phyloP scores from a whole-genome alignment of 192 early-diverging fungal species.

The Coemansia sp. region DNA sequence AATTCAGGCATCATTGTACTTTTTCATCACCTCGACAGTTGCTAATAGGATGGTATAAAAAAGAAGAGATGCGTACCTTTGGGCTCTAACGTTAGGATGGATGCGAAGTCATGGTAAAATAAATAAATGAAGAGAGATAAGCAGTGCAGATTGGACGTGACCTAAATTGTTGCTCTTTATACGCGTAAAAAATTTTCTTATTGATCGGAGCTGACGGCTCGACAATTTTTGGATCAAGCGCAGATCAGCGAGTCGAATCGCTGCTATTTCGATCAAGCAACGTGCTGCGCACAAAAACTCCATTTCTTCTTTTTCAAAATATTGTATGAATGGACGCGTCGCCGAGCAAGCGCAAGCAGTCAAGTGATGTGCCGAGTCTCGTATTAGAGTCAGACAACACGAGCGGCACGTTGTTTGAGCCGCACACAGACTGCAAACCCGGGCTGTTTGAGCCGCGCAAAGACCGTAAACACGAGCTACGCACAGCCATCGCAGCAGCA shows the following conservation, averaged over 20 bases:
- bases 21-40: conserved; percentile 50
- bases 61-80: conserved; percentile 2
- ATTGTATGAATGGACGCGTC: conserved; percentile 18
- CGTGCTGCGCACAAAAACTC: neutral
- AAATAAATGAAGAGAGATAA: neutral
- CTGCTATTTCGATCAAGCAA: neutral
- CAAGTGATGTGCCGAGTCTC: conserved; percentile 3
- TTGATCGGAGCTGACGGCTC: too few relatives aligned
- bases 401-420: too few relatives aligned
- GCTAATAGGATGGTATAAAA: conserved; percentile 1
- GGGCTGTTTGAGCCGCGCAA: neutral
- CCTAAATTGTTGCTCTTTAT: neutral
- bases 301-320: too few relatives aligned
- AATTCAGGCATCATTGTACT: conserved; percentile 48
- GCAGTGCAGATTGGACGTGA: neutral
- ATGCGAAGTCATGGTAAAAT: conserved; percentile 6
- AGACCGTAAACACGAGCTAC: conserved; percentile 27
- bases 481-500: conserved; percentile 12
- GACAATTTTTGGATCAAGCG: too few relatives aligned
- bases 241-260: too few relatives aligned
- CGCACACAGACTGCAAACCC: too few relatives aligned
- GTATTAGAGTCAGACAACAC: neutral
- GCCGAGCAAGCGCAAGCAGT: conserved; percentile 14
- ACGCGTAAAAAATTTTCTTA: too few relatives aligned
- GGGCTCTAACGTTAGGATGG: neutral